Base-by-base conservation (phyloP, 768 basidiomycete species). In the Boletus rubroflammeus region DNA sequence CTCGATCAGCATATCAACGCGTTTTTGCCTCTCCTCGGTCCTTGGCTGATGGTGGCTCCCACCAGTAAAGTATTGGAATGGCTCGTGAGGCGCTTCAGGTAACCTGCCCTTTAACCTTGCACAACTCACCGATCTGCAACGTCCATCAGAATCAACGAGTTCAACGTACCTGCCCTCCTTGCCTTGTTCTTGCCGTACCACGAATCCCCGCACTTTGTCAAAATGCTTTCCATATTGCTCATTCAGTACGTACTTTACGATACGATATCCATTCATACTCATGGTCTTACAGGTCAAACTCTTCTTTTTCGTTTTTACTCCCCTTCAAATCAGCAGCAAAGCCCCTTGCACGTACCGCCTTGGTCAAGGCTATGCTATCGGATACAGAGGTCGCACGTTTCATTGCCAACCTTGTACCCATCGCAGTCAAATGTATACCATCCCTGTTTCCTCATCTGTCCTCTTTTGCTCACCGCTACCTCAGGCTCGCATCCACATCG, bases 41-140 rank as follows among this genome's bases (percentile, higher is more conserved):
- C 85, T 9, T 90, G 88, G 76, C 70, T 98, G 40, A 78, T 93
- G 73, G 86, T 96, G 38, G 75, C 82, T 32, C 88, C 92, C 0
- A 81, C 91, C 0, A 86, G 84, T 19, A 93, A 88, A 68, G 81
- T 91, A 9, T 66, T 99, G 26, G 97, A 99, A 65, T 99, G 96
- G 96, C 80, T 98, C 25, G 92, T 98, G 3, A 77, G 91, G 63
- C 78, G 94, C 53, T 97, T 98, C 72, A 85, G 95, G 95, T 92
- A 59, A 39, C 82, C 15, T 5, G 47, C 3, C 1, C 55, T 15
- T 15, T n/a, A 10, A 3, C 52, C 2, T 14, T 51, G 9, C 29
- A 5, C 5, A 14, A n/a, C 23, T 13, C 35, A 42, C 54, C 42
- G 13, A 47, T 41, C 29, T 43, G 6, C 38, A 46, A 59, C 26